Conservation (phyloP, 2,329 filamentous ascomycete species). For the Atkinsonella hypoxylon region DNA sequence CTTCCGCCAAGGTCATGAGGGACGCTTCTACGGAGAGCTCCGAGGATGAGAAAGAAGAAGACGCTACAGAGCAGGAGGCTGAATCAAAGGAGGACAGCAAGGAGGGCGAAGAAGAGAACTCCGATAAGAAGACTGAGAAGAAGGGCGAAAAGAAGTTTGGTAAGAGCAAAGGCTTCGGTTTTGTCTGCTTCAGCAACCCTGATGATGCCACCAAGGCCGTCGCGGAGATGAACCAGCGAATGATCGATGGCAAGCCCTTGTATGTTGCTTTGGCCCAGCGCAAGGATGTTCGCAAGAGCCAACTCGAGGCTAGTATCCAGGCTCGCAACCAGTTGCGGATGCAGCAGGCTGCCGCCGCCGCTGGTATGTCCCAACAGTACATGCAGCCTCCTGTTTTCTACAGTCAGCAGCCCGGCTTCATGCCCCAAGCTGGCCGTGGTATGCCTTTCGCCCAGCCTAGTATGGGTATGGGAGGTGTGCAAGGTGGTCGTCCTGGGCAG, state of each 20-base stretch:
- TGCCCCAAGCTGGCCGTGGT: conserved; percentile 51
- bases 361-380: conserved; percentile 76
- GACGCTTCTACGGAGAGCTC: conserved; percentile 52
- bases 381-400: conserved; percentile 92
- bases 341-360: conserved; percentile 89
- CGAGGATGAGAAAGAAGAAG: conserved; percentile 41
- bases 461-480: conserved; percentile 58
- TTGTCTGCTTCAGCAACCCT: conserved; percentile 99
- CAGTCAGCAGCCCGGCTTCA: conserved; percentile 63
- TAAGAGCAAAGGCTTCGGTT: conserved; percentile 99
- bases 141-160: conserved; percentile 58
- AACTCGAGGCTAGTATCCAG: conserved; percentile 98
- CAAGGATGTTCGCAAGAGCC: conserved; percentile 98
- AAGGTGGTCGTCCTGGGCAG: conserved; percentile 73
- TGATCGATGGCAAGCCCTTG: conserved; percentile 91
- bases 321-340: conserved; percentile 97
- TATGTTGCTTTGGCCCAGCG: conserved; percentile 97
- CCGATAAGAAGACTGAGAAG: conserved; percentile 48
- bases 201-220: conserved; percentile 99
- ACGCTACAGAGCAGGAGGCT: conserved; percentile 40
- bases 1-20: conserved; percentile 98
- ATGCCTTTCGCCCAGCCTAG: conserved; percentile 54
- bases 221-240: conserved; percentile 99
- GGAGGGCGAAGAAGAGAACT: conserved; percentile 32
- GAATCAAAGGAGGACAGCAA: conserved; percentile 34